Conservation (phyloP, 2,329 filamentous ascomycete species). For the Fusarium sp. region DNA sequence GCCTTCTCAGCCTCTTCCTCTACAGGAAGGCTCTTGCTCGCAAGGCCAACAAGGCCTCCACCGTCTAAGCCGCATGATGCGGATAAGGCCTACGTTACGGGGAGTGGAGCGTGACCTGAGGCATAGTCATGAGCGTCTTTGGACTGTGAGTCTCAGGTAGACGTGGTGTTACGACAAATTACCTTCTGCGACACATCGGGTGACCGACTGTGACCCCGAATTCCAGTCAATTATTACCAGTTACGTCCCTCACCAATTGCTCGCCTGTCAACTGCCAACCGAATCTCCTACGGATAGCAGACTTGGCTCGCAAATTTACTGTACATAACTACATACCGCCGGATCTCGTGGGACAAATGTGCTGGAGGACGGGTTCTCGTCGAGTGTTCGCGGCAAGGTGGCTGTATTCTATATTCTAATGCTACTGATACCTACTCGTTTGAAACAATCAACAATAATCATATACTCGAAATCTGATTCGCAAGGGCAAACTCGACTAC, state of each 20-base stretch:
- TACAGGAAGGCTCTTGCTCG: slow-evolving; percentile 51
- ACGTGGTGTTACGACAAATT: slow-evolving; percentile 45
- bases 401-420: slow-evolving; percentile 51
- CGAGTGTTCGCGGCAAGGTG: slow-evolving; percentile 48
- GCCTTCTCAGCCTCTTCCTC: slow-evolving; percentile 49
- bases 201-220: slow-evolving; percentile 49
- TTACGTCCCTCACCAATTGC: slow-evolving; percentile 43
- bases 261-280: slow-evolving; percentile 29
- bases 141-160: slow-evolving; percentile 34
- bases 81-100: slow-evolving; percentile 27
- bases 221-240: slow-evolving; percentile 42
- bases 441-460: slow-evolving; percentile 42
- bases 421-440: slow-evolving; percentile 53
- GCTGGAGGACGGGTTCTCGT: slow-evolving; percentile 50
- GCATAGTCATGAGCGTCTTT: slow-evolving; percentile 34
- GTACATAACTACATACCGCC: slow-evolving; percentile 44
- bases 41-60: slow-evolving; percentile 52
- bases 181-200: slow-evolving; percentile 48
- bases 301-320: slow-evolving; percentile 35
- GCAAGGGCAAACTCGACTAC: not conserved
- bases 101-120: slow-evolving; percentile 44
- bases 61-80: slow-evolving; percentile 33
- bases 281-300: slow-evolving; percentile 17
- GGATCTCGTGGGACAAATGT: slow-evolving; percentile 45
- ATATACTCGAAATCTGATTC: not conserved